Evolutionary conservation across 768 basidiomycete species (phyloP).

Genomic region (Rhodotorula babjevae): DNA sequence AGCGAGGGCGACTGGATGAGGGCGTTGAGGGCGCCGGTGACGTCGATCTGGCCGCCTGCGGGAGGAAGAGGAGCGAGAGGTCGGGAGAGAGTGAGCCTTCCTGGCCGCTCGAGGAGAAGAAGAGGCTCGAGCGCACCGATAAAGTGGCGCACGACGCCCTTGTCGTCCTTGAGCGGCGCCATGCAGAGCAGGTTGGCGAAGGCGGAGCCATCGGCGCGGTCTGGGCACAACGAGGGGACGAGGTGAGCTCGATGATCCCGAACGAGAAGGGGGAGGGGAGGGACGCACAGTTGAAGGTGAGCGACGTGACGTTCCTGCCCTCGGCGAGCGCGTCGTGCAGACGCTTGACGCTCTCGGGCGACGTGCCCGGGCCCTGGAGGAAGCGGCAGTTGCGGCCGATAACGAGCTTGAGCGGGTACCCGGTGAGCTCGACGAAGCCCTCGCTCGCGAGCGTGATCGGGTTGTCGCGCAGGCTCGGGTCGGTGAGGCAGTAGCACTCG

Average conservation of each 20-base stretch:
- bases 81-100: neutral
- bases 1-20: neutral
- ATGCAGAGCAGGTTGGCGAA: constrained; percentile 21
- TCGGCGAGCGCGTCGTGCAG: constrained; percentile 21
- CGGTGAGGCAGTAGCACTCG: constrained; percentile 21
- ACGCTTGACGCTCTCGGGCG: constrained; percentile 1
- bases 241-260: too few species aligned
- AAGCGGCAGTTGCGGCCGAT: constrained; percentile 37
- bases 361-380: constrained; percentile 30
- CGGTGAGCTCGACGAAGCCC: constrained; percentile 24
- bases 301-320: constrained; percentile 15
- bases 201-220: constrained; percentile 14
- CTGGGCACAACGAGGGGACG: neutral
- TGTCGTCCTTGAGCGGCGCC: constrained; percentile 6
- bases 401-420: constrained; percentile 12
- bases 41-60: constrained; percentile 15
- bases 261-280: neutral
- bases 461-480: constrained; percentile 20
- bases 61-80: neutral
- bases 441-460: constrained; percentile 24
- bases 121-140: neutral
- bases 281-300: constrained; percentile 26
- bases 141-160: constrained; percentile 13
- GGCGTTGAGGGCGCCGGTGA: constrained; percentile 1
- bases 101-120: too few species aligned